Conservation (phyloP, 495 filamentous ascomycete genomes). For the Penicillium argentinense region DNA sequence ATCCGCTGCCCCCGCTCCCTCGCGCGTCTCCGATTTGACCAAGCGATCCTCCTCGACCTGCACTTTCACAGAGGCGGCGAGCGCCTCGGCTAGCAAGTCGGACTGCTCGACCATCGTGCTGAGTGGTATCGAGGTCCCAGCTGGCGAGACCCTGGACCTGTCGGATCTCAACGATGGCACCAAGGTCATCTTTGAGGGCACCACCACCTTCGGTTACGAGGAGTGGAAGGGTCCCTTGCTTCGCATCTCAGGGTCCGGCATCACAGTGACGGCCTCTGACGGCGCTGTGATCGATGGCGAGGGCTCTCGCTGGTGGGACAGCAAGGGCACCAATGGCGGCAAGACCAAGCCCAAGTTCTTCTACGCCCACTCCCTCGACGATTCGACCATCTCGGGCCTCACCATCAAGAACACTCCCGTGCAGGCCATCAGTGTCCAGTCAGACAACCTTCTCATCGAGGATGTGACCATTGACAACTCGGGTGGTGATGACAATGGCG, state of each 20-base stretch:
- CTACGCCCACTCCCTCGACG: constrained; percentile 45
- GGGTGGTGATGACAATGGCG: constrained; percentile 49
- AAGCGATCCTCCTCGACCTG: constrained; percentile 10
- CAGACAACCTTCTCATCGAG: constrained; percentile 46
- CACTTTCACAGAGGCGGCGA: constrained; percentile 19
- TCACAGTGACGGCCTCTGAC: constrained; percentile 39
- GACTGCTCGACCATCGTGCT: constrained; percentile 54
- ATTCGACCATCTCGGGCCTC: constrained; percentile 43
- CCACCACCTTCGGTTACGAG: constrained; percentile 52
- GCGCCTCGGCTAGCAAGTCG: constrained; percentile 35
- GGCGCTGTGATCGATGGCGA: constrained; percentile 41
- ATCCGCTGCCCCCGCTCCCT: neutral
- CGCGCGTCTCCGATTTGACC: neutral
- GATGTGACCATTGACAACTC: constrained; percentile 61
- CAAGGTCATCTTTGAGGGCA: constrained; percentile 53
- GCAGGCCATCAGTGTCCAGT: constrained; percentile 57
- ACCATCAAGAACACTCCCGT: constrained; percentile 61
- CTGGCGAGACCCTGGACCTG: constrained; percentile 52
- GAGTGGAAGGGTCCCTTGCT: constrained; percentile 54
- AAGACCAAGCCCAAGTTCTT: constrained; percentile 61
- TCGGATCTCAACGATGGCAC: constrained; percentile 46
- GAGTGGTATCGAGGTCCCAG: constrained; percentile 47
- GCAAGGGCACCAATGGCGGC: constrained; percentile 53
- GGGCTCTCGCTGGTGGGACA: constrained; percentile 52
- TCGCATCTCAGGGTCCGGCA: constrained; percentile 45